Evolutionary conservation across 2,329 filamentous ascomycete species (phyloP), one percentile per base, ranked within the genome.

Genomic region (Sclerotinia nivalis): DNA sequence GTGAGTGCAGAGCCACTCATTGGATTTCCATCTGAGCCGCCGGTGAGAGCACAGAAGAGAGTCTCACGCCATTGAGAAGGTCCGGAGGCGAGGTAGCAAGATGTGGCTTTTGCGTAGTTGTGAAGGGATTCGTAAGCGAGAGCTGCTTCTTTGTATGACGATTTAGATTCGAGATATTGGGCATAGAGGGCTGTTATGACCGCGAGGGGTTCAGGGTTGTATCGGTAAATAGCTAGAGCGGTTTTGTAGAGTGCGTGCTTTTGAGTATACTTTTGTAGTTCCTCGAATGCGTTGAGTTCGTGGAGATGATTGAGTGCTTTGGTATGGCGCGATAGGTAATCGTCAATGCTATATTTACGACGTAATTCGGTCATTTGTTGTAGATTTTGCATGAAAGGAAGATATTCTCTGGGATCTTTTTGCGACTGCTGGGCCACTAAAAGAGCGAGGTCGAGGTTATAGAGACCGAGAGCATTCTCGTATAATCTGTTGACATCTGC

Each of bases 341-440:
- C 91, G 78, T 99, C 96, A 66, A 99, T 97, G 55, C 89, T 88
- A 75, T 94, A 97, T 66, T 89, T 87, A 56, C 93, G 89, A 28
- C 93, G 88, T 15, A 91, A 80, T 15, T 88, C 84, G 0, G 91
- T 82, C 74, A 96, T 85, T 71, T 89, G 86, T 78, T 97, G 93
- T 2, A 99, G 85, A 49, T 89, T 89, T 77, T 97, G 94, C 65
- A 99, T 88, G 78, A 98, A 98, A 5, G 96, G 96, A 10, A 98
- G 87, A 75, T 99, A 99, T 79, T 99, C 96, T 74, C 93, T 86
- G 1, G 96, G 96, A 76, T 99, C 96, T 78, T 95, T 93, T 80
- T 99, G 96, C 0, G 94, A 96, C 78, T 97, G 94, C 77, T 99
- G 96, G 0, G 96, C 96, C 18, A 99, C 92, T 8, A 97, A 84